Evolutionary conservation across 208 protist species (phyloP).

Genomic region (Kentomonas sorsogonicus): DNA sequence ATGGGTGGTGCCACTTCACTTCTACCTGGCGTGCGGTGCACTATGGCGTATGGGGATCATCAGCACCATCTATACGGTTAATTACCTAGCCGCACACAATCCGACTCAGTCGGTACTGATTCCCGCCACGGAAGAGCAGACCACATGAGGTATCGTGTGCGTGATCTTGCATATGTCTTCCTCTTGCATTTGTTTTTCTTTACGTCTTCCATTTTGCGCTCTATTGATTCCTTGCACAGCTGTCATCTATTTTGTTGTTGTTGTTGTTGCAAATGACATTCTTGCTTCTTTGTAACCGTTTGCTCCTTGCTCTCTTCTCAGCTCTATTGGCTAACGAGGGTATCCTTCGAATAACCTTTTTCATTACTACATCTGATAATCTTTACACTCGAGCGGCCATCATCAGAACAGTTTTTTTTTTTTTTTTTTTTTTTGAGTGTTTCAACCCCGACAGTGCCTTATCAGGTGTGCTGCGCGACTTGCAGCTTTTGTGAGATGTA

Average conservation of each 20-base stretch:
- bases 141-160: not conserved
- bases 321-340: too few species aligned
- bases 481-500: too few species aligned
- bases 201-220: not conserved
- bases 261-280: not conserved
- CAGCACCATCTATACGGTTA: slow-evolving; percentile 12
- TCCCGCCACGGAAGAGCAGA: slow-evolving; percentile 8
- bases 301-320: too few species aligned
- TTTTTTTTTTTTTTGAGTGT: too few species aligned
- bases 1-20: slow-evolving; percentile 18
- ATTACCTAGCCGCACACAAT: slow-evolving; percentile 24
- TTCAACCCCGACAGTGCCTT: too few species aligned
- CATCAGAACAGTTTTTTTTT: too few species aligned
- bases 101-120: slow-evolving; percentile 18
- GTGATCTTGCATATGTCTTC: not conserved
- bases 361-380: too few species aligned
- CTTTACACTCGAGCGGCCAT: too few species aligned
- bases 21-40: slow-evolving; percentile 16
- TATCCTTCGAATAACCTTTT: too few species aligned
- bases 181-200: slow-evolving; percentile 6
- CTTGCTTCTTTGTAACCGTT: not conserved
- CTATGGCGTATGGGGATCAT: slow-evolving; percentile 15
- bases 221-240: not conserved
- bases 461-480: too few species aligned
- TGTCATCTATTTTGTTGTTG: not conserved